phyloP scores from a whole-genome alignment of 305 asterid genomes.

The Rubia occidens region DNA sequence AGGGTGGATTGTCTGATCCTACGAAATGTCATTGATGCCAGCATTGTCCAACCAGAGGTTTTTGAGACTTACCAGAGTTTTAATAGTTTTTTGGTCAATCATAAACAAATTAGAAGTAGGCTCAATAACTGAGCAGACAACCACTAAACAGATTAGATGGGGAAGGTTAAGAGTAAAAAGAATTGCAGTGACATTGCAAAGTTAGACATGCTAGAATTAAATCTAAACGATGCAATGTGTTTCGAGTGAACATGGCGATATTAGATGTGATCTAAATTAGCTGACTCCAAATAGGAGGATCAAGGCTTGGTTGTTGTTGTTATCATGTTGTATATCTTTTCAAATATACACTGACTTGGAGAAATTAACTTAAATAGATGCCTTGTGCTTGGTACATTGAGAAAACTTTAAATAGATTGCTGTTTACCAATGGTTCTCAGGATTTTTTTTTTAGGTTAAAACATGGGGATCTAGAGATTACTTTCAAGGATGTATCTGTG shows the following conservation, averaged over 20 bases:
- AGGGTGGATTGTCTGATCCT: neutral
- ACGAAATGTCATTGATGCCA: neutral
- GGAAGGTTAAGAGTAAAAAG: too few relatives aligned
- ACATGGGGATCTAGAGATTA: conserved; percentile 37
- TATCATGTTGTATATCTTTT: neutral
- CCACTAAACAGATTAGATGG: too few relatives aligned
- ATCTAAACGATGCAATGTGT: neutral
- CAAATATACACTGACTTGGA: neutral
- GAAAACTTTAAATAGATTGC: conserved; percentile 27
- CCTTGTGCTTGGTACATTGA: conserved; percentile 5
- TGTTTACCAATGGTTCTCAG: conserved; percentile 60
- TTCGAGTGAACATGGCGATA: neutral
- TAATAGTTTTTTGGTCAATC: neutral
- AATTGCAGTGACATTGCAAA: neutral
- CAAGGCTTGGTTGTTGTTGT: neutral
- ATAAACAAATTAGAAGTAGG: neutral
- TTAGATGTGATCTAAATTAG: neutral
- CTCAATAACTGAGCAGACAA: neutral
- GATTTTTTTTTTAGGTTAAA: conserved; percentile 80
- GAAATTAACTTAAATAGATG: neutral
- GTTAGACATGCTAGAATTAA: neutral
- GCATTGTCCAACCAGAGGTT: neutral
- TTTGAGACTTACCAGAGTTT: neutral
- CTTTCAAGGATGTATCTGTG: conserved; percentile 48
- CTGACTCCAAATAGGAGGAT: neutral